Conservation (phyloP, 352 stramenopile species). For the Pythium vanterpoolii region DNA sequence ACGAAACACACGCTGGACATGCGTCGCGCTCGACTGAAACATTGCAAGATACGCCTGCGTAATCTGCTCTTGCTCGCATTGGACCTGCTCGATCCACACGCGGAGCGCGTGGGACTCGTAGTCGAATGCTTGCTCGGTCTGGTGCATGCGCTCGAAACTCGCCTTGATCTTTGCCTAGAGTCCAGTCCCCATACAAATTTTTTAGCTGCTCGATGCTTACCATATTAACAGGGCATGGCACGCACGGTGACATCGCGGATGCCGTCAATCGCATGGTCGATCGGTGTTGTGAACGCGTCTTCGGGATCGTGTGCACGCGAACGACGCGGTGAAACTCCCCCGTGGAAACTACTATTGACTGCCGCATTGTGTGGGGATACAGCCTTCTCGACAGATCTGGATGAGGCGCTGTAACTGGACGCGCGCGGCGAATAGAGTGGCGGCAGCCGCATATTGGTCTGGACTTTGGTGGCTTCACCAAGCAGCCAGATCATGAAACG, state of each 20-base stretch:
- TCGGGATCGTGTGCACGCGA: background rate
- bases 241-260: constrained; percentile 17
- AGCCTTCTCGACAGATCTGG: too few species aligned
- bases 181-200: background rate
- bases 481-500: constrained; percentile 3
- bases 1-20: constrained; percentile 88
- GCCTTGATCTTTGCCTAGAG: constrained; percentile 14
- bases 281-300: background rate
- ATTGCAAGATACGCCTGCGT: constrained; percentile 3
- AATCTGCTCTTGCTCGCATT: constrained; percentile 15
- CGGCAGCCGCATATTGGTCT: background rate
- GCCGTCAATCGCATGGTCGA: constrained; percentile 11
- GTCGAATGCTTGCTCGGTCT: constrained; percentile 20
- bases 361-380: background rate
- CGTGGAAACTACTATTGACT: background rate
- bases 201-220: background rate
- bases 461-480: background rate
- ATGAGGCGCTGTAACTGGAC: background rate
- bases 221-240: background rate
- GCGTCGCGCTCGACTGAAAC: constrained; percentile 14
- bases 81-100: constrained; percentile 4
- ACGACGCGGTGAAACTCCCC: background rate
- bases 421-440: background rate
- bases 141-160: constrained; percentile 20
- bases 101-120: constrained; percentile 7